Evolutionary conservation across 2,329 filamentous ascomycete species (phyloP), one percentile per base, ranked within the genome.

Genomic region (Grosmannia penicillata): DNA sequence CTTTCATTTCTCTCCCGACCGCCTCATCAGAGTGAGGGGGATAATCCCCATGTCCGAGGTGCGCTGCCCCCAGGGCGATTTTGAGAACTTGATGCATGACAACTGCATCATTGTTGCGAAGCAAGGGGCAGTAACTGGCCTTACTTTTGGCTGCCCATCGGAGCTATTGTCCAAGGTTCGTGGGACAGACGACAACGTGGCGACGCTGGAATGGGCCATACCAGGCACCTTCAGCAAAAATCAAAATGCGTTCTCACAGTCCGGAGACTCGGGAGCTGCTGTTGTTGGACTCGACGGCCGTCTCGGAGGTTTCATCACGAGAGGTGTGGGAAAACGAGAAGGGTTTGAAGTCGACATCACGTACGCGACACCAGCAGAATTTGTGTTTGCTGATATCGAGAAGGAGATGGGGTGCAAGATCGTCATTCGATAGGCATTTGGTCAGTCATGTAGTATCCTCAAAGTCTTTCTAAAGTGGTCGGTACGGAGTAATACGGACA

Each of bases 391-490:
- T 8, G 33, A 28, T 8, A 28, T 36, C 11, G 33, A 28, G 25
- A 6, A 15, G 22, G 9, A 2, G 48, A 45, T 31, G 51, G 52
- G 14, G 9, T 19, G n/a, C 18, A 13, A 11, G 15, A 19, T 32
- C 18, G n/a, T 15, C n/a, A n/a, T n/a, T n/a, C n/a, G n/a, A n/a
- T n/a, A n/a, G n/a, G n/a, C n/a, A n/a, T n/a, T n/a, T n/a, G n/a
- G n/a, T n/a, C n/a, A n/a, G n/a, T n/a, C n/a, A n/a, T n/a, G n/a
- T n/a, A n/a, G n/a, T n/a, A n/a, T n/a, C n/a, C n/a, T n/a, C n/a
- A n/a, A n/a, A n/a, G n/a, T n/a, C n/a, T n/a, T n/a, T n/a, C n/a
- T n/a, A n/a, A n/a, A n/a, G n/a, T n/a, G n/a, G 26, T 27, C 26
- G 26, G 4, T 10, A 27, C 6, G 26, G n/a, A 13, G 26, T 27